Evolutionary conservation across 306 rosid species (phyloP).

Genomic region (Echinosophora koreensis): DNA sequence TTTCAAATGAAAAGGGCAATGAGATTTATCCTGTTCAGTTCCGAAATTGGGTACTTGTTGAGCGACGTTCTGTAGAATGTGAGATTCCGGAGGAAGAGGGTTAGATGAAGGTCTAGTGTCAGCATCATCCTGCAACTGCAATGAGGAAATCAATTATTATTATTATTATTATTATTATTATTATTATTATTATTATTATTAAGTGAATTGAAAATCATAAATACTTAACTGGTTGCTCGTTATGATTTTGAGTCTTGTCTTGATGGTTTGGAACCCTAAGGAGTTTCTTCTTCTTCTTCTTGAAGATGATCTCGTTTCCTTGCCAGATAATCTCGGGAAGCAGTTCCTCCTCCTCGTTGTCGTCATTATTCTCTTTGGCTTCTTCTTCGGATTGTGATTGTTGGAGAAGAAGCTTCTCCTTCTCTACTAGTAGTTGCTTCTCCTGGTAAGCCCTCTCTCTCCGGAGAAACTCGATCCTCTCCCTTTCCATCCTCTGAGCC

Average conservation of each 20-base stretch:
- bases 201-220: background rate
- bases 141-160: background rate
- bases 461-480: conserved; percentile 62
- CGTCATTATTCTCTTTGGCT: conserved; percentile 40
- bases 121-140: conserved; percentile 50
- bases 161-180: no score
- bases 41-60: conserved; percentile 91
- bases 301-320: conserved; percentile 85
- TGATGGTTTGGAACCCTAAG: conserved; percentile 59
- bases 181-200: no score
- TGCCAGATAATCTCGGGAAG: conserved; percentile 84
- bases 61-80: background rate
- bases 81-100: conserved; percentile 88
- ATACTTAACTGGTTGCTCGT: conserved; percentile 43
- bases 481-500: conserved; percentile 70
- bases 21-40: conserved; percentile 97
- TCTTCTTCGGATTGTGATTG: conserved; percentile 48
- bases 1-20: conserved; percentile 95
- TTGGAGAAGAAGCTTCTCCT: conserved; percentile 56
- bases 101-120: conserved; percentile 78
- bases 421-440: no score
- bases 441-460: conserved; percentile 80
- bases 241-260: conserved; percentile 24
- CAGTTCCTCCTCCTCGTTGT: conserved; percentile 64
- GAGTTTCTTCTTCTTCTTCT: conserved; percentile 70